Evolutionary conservation across 2,329 filamentous ascomycete species (phyloP), one percentile per base, ranked within the genome.

Genomic region (Xylaria sp.): DNA sequence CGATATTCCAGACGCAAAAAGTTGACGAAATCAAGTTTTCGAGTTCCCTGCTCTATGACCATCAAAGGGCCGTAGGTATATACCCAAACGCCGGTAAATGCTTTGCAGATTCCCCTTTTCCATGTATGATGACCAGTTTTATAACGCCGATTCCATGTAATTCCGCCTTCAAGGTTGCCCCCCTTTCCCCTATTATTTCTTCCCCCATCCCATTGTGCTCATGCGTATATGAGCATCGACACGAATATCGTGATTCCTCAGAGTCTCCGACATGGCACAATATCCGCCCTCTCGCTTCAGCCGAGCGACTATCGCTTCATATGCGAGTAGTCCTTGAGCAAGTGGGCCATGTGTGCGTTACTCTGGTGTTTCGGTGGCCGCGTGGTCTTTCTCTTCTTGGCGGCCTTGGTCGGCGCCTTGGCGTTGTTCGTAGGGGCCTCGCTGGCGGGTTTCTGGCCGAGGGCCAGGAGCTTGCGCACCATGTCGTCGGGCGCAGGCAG

Each of bases 291-390:
- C 7, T 18, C 10, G 28, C 52, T 36, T 23, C 28, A 46, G n/a
- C 12, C 25, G 2, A n/a, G n/a, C 12, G 1, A 36, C 62, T 69
- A 72, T 6, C 72, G 71, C 55, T 71, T 73, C 49, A 73, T 62
- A 49, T 72, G 70, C 3, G 67, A 67, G 25, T 70, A 74, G 43
- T 74, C 92, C 82, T 94, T 91, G 78, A 97, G 85, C 68, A 97
- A 86, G 72, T 91, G 89, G 74, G 86, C 86, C 94, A 97, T 97
- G 79, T 97, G 94, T 33, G 89, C 90, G 79, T 97, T 97, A 31
- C 93, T 97, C 66, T 91, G 90, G 86, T 94, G 96, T 73, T 92
- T 92, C 51, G 84, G 83, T 54, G 89, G 85, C 79, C 92, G 93
- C 82, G 93, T 92, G 80, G 90, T 90, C 82, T 91, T 91, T 83